Base-by-base conservation (phyloP, 768 basidiomycete species). In the Hebeloma cylindrosporum region DNA sequence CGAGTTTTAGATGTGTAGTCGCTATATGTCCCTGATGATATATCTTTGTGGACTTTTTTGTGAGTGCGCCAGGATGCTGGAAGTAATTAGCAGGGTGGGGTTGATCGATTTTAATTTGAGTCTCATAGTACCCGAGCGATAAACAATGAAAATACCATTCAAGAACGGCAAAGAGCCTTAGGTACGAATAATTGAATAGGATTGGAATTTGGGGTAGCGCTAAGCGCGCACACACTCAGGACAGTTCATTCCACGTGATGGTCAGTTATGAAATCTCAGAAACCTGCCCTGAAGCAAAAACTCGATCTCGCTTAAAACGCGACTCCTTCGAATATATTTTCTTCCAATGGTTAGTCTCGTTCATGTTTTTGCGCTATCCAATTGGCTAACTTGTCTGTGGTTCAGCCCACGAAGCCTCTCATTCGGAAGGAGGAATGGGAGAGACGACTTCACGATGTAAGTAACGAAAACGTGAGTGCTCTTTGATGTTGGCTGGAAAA, bases 361-460 rank as follows among this genome's bases (percentile, higher is more conserved):
- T 40, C 44, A 37, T 40, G 49, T 32, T 26, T 39, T 40, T 48
- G 32, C 29, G 20, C 20, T 11, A 35, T 38, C 29, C 36, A 21
- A 40, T 43, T 22, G 26, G 37, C 48, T 55, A 41, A 54, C 35
- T 28, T 36, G 13, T 14, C 32, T 29, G 17, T 20, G 45, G 47
- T 48, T 21, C 51, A 66, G 67, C 67, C 82, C 57, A 71, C 76
- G 28, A 87, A 84, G 66, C 69, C 69, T 25, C 58, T 66, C 17
- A 83, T 93, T 50, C 73, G 78, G n/a, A 80, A 80, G 52, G 83
- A 87, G 57, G 92, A 93, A 64, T 95, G 93, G 93, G 85, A 91
- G 50, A 75, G 76, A 21, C 82, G 86, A 16, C 73, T 96, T 28
- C 81, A 85, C 58, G 86, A 88, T 48, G 91, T 93, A 80, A 47